Base-by-base conservation (phyloP, 192 early-diverging fungal genomes). In the Entomortierella chlamydospora region DNA sequence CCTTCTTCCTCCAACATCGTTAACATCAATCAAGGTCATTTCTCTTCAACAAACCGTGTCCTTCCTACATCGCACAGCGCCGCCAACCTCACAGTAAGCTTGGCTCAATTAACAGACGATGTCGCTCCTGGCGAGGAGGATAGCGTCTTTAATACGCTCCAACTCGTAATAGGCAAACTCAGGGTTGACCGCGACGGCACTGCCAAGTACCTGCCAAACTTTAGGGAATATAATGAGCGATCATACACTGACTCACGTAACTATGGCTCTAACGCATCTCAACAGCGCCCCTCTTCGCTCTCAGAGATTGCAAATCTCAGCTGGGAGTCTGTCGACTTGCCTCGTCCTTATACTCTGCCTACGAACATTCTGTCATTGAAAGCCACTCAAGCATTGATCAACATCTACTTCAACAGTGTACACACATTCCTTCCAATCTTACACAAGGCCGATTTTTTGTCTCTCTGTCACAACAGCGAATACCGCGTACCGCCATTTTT, bases 341-440 rank as follows among this genome's bases (percentile, higher is more conserved):
- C 74, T 8, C 61, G 54, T 23, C 74, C 67, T 4, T 78, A 64
- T 56, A 61, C 65, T 5, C 50, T 63, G 13, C 73, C 65, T 7
- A 63, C 52, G 12, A 45, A 25, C 13, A 23, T 78, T 13, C 54
- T 78, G 1, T 26, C 66, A 0, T 29, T 58, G 22, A 63, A 59
- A 29, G 66, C 61, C 13, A 70, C 62, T 37, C 45, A 34, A 18
- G 39, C 58, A 10, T 29, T 83, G 53, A 58, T 87, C 28, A 60
- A 84, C 22, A 63, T 74, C 23, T 90, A 90, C 45, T 90, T 90
- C 56, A 68, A 83, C n/a, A 71, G 86, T 65, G 82, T 87, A 12
- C 88, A 90, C 42, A 73, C 81, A 1, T 88, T 88, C 41, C 50
- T 83, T 23, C 88, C 88, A 17, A 80, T 90, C 20, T 53, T 90